A percentile compares a stretch with the other conserved stretches of the same genome.
Evolutionary conservation across 768 basidiomycete species (phyloP).

Genomic region (Calvatia gigantea): DNA sequence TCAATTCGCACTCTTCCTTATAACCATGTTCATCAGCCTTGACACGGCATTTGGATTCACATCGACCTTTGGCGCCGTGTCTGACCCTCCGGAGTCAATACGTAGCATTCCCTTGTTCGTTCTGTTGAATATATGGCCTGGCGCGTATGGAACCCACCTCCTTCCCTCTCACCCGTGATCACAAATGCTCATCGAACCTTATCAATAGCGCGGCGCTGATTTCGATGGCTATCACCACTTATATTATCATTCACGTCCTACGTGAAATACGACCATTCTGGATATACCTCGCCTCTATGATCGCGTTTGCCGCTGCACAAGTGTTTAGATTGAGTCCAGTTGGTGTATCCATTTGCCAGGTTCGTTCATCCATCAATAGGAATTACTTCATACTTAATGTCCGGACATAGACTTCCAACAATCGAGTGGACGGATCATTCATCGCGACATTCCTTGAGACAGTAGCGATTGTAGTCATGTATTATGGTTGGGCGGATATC

Average conservation of each 20-base stretch:
- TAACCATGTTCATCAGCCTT: slow-evolving; percentile 74
- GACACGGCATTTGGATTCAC: slow-evolving; percentile 70
- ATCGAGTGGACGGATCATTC: slow-evolving; percentile 78
- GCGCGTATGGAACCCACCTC: slow-evolving; percentile 43
- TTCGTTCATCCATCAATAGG: slow-evolving; percentile 13
- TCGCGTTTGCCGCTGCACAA: slow-evolving; percentile 69
- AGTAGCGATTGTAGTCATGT: slow-evolving; percentile 53
- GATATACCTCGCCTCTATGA: slow-evolving; percentile 59
- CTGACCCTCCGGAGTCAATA: slow-evolving; percentile 48
- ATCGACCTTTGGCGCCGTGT: slow-evolving; percentile 44
- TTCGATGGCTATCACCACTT: slow-evolving; percentile 66
- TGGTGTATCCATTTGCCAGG: slow-evolving; percentile 62
- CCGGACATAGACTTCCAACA: slow-evolving; percentile 42
- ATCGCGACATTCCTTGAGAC: slow-evolving; percentile 76
- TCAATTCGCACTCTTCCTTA: slow-evolving; percentile 51
- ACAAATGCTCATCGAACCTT: neutral
- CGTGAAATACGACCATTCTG: slow-evolving; percentile 69
- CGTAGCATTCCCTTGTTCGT: slow-evolving; percentile 70
- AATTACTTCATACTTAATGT: neutral
- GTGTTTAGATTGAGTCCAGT: slow-evolving; percentile 68
- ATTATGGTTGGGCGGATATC: slow-evolving; percentile 70
- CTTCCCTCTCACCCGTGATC: neutral
- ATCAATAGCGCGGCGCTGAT: slow-evolving; percentile 52
- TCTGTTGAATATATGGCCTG: slow-evolving; percentile 71
- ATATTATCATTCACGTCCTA: slow-evolving; percentile 64